phyloP scores from a whole-genome alignment of 2,329 filamentous ascomycete species.

The Phoma herbarum region DNA sequence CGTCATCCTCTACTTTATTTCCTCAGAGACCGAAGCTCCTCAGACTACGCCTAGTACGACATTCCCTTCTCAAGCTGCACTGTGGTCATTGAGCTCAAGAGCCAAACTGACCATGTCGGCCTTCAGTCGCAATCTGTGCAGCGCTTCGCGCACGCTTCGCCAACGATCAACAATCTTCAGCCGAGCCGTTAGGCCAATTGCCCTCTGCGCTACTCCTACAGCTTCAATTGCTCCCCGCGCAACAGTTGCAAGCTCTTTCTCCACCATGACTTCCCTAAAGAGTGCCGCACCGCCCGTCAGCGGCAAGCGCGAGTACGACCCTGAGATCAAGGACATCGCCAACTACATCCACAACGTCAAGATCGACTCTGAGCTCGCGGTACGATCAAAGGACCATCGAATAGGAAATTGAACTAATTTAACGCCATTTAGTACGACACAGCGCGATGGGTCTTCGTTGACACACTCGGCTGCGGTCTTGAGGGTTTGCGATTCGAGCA shows the following conservation, averaged over 20 bases:
- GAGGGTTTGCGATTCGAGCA: conserved; percentile 96
- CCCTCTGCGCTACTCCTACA: conserved; percentile 37
- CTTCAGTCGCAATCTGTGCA: conserved; percentile 54
- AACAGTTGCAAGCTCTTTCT: conserved; percentile 43
- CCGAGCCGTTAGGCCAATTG: conserved; percentile 51
- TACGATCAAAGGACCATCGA: conserved; percentile 60
- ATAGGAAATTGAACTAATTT: conserved; percentile 25
- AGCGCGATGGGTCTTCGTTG: conserved; percentile 93
- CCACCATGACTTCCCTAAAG: conserved; percentile 51
- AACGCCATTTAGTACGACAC: conserved; percentile 77
- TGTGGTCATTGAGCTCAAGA: conserved; percentile 44
- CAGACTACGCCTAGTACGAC: conserved; percentile 46
- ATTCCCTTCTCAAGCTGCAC: conserved; percentile 43
- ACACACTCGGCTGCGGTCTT: conserved; percentile 95
- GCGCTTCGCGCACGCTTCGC: conserved; percentile 50
- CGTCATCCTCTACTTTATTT: conserved; percentile 31
- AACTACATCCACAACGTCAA: conserved; percentile 92
- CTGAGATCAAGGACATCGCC: conserved; percentile 94
- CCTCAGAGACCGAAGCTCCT: conserved; percentile 32
- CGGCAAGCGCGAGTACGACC: conserved; percentile 72
- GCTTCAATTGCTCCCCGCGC: conserved; percentile 35
- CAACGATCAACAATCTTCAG: conserved; percentile 44
- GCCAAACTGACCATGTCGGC: conserved; percentile 53
- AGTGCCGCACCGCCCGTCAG: conserved; percentile 44
- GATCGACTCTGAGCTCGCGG: conserved; percentile 90